Percentiles rank a stretch among this genome's conserved stretches.
Evolutionary conservation across 225 moss, liverwort and hornwort species (phyloP).

Genomic region (Physcomitrellopsis africana): DNA sequence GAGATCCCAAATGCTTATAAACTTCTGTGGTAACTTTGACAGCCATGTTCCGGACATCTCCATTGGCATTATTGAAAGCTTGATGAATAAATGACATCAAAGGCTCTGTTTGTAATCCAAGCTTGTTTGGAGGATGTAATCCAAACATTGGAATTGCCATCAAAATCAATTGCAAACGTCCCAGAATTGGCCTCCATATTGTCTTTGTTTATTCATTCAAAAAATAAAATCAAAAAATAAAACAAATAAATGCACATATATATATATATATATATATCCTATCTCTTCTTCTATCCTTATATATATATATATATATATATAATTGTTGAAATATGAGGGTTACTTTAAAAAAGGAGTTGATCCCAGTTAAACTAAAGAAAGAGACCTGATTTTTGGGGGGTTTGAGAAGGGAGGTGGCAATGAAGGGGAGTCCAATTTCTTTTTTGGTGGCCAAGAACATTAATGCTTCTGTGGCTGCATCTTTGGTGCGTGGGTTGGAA

Average conservation of each 20-base stretch:
- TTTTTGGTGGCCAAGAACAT: slow-evolving; percentile 84
- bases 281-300: too few species aligned
- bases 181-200: slow-evolving; percentile 87
- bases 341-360: too few species aligned
- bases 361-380: too few species aligned
- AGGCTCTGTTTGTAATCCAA: slow-evolving; percentile 64
- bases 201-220: slow-evolving; percentile 44
- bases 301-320: too few species aligned
- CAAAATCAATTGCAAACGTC: slow-evolving; percentile 82
- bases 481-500: slow-evolving; percentile 75
- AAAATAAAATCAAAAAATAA: too few species aligned
- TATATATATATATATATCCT: too few species aligned
- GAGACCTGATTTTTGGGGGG: slow-evolving; percentile 81
- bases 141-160: slow-evolving; percentile 82
- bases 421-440: slow-evolving; percentile 81
- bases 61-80: slow-evolving; percentile 91
- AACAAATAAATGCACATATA: too few species aligned
- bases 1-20: slow-evolving; percentile 80
- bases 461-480: slow-evolving; percentile 67
- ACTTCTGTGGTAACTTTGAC: slow-evolving; percentile 80
- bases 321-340: too few species aligned
- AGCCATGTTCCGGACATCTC: slow-evolving; percentile 83
- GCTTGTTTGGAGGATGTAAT: slow-evolving; percentile 73
- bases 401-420: slow-evolving; percentile 64
- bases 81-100: slow-evolving; percentile 86